These are phyloP conservation scores for Adansonia grandidieri DNA, from an alignment of 441 rosid genomes.

Conservation along the genomic window DNA sequence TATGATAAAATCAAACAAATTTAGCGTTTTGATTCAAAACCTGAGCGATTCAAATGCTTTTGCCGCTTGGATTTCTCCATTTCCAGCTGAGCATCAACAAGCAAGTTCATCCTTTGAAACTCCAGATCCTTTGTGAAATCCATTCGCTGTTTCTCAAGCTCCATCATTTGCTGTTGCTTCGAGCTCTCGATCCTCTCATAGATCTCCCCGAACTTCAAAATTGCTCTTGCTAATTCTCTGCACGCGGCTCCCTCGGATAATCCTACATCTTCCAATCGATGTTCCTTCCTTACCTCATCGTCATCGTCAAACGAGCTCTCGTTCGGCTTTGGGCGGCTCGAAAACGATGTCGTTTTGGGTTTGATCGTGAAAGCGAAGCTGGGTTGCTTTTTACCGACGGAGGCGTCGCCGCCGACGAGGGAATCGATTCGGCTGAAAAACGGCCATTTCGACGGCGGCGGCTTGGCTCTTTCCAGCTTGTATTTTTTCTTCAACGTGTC, in stretches of 20 bases:
- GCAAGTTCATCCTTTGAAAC: constrained; percentile 72
- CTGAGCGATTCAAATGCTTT: constrained; percentile 29
- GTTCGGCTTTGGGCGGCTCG: constrained; percentile 29
- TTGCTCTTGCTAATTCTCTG: constrained; percentile 70
- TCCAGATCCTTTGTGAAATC: constrained; percentile 71
- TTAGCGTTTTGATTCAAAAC: constrained; percentile 4
- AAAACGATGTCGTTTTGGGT: constrained; percentile 17
- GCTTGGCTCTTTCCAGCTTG: constrained; percentile 66
- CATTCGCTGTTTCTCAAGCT: constrained; percentile 83
- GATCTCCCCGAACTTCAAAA: constrained; percentile 44
- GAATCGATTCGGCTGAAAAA: constrained; percentile 52
- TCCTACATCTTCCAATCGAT: constrained; percentile 52
- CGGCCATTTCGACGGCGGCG: constrained; percentile 50
- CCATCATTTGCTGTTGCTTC: constrained; percentile 71
- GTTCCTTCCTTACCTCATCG: constrained; percentile 49
- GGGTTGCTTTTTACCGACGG: constrained; percentile 32
- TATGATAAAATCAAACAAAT: background rate
- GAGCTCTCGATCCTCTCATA: constrained; percentile 69
- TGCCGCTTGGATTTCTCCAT: constrained; percentile 47
- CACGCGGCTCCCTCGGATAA: constrained; percentile 55
- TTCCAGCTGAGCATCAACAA: constrained; percentile 68
- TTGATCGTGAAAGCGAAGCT: constrained; percentile 29
- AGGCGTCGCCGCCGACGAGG: constrained; percentile 43
- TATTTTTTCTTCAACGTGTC: constrained; percentile 86
- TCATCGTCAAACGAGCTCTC: constrained; percentile 46